These are phyloP conservation scores for Gigaspora rosea DNA, from an alignment of 192 early-diverging fungal genomes.

Conservation along the genomic window DNA sequence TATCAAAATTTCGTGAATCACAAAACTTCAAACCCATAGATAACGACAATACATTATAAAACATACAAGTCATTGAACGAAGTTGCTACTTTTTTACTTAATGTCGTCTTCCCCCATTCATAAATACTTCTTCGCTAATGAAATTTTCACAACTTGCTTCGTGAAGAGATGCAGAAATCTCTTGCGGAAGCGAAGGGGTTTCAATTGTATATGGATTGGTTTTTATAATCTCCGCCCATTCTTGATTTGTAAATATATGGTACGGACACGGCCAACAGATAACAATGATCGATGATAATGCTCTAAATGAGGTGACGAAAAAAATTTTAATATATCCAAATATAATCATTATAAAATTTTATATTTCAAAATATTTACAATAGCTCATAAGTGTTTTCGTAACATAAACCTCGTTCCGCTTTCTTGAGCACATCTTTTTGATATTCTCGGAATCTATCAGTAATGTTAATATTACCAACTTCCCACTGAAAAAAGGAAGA, in stretches of 20 bases:
- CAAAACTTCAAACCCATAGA: not conserved
- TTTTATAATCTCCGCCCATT: constrained; percentile 31
- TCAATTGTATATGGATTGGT: constrained; percentile 29
- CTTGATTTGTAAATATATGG: constrained; percentile 33
- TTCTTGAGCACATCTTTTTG: constrained; percentile 17
- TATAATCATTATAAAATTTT: constrained; percentile 19
- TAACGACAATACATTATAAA: constrained; percentile 23
- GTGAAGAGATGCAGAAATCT: constrained; percentile 32
- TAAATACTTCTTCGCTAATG: constrained; percentile 24
- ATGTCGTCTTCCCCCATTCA: constrained; percentile 22
- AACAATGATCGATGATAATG: constrained; percentile 34
- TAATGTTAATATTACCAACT: constrained; percentile 7
- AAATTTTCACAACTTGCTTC: constrained; percentile 30
- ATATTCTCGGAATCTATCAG: constrained; percentile 18
- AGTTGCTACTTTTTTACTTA: constrained; percentile 28
- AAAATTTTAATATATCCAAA: constrained; percentile 22
- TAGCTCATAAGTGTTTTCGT: constrained; percentile 3
- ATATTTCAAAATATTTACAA: constrained; percentile 24
- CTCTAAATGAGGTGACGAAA: constrained; percentile 33
- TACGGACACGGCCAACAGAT: constrained; percentile 33
- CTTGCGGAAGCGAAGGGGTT: constrained; percentile 25
- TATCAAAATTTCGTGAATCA: constrained; percentile 8
- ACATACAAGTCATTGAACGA: constrained; percentile 34
- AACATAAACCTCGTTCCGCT: constrained; percentile 9
- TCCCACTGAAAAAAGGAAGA: constrained; percentile 18